phyloP scores from a whole-genome alignment of 768 basidiomycete species.

The Chlorophyllum brunneum region DNA sequence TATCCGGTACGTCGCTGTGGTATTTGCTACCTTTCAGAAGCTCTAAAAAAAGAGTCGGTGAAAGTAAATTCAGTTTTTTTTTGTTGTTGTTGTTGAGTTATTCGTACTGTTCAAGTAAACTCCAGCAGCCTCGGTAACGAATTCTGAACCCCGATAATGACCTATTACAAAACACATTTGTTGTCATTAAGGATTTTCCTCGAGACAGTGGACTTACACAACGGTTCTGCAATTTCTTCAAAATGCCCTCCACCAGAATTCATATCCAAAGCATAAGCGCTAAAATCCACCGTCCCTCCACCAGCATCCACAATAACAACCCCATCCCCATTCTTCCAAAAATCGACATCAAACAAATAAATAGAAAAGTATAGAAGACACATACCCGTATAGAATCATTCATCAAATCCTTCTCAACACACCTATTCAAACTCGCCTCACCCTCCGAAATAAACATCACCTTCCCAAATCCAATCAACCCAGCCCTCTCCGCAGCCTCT shows the following conservation, averaged over 20 bases:
- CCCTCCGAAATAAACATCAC: slow-evolving; percentile 58
- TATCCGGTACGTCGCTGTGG: slow-evolving; percentile 31
- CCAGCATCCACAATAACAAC: slow-evolving; percentile 41
- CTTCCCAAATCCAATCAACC: slow-evolving; percentile 40
- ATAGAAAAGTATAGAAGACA: neutral
- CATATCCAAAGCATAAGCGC: slow-evolving; percentile 24
- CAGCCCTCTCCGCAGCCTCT: slow-evolving; percentile 44
- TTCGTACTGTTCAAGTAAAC: slow-evolving; percentile 27
- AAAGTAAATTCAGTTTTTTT: neutral
- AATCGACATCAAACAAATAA: neutral
- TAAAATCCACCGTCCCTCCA: slow-evolving; percentile 42
- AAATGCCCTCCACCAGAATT: slow-evolving; percentile 20
- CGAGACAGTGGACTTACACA: neutral
- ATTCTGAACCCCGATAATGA: slow-evolving; percentile 38
- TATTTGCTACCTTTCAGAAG: slow-evolving; percentile 34
- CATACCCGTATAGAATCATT: slow-evolving; percentile 18
- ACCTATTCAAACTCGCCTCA: slow-evolving; percentile 57
- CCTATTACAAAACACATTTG: slow-evolving; percentile 22
- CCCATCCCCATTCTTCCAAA: slow-evolving; percentile 26
- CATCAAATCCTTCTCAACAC: slow-evolving; percentile 38
- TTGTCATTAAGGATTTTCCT: neutral
- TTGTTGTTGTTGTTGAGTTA: neutral
- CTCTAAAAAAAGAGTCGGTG: slow-evolving; percentile 18
- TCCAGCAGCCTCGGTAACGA: slow-evolving; percentile 35
- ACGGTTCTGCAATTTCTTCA: slow-evolving; percentile 28